Evolutionary conservation across 139 green algal genomes (phyloP), one percentile per base, ranked within the genome.

Genomic region (Picochlorum sp.): DNA sequence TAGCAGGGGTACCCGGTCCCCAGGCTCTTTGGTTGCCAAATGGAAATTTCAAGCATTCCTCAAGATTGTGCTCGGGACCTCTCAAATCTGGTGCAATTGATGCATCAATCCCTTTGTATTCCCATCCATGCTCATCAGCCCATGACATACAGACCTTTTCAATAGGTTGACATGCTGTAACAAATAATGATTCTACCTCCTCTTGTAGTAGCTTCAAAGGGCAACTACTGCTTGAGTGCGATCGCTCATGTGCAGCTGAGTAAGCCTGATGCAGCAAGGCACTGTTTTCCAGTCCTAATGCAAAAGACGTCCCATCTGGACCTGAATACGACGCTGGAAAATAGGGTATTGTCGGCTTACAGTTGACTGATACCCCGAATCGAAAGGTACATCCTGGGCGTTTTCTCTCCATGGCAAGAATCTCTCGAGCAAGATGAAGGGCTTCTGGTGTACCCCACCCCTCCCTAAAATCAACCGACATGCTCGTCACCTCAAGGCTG

Each of bases 81-180:
- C 7, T 18, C 15, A 85, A 51, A 15, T 67, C 76, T 9, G 79
- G 79, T 1, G 65, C 69, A 6, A 85, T 62, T 49, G 58, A 74
- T 28, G 69, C 58, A 46, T 85, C 79, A 3, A 85, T 57, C 7
- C 79, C 79, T 38, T 73, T 28, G 54, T 74, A 84, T 21, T 62
- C 10, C 14, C 34, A 21, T 16, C 56, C 32, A 24, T 26, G 26
- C 13, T 49, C 47, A 21, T 41, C 18, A 51, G 38, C 56, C 24
- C 68, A 58, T 47, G 72, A 21, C 34, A 50, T 26, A 0, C 57
- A 49, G 1, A 58, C 21, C 11, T 46, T 58, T 60, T 77, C 37
- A 21, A 69, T 20, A 7, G 62, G 45, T n/a, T 46, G 3, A 26
- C 59, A 51, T 21, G 32, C 62, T 14, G 11, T 49, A 32, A 45